Percentiles rank a stretch among this genome's conserved stretches.
phyloP scores from a whole-genome alignment of 2,329 filamentous ascomycete species.

The Alternaria sp. region DNA sequence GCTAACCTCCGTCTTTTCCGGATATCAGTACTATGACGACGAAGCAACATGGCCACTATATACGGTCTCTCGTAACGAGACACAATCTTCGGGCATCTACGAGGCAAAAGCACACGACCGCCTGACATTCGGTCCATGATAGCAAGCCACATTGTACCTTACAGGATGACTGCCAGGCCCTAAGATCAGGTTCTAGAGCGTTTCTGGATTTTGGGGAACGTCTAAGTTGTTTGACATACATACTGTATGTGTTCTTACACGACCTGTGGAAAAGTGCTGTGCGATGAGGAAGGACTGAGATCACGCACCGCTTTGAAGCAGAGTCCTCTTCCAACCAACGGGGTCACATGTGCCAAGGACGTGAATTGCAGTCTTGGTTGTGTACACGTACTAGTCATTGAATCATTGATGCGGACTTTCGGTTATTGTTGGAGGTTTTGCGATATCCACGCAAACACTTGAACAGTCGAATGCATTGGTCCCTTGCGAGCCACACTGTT shows the following conservation, averaged over 20 bases:
- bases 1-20: not conserved
- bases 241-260: not conserved
- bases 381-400: not conserved
- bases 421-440: not conserved
- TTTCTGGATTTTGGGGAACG: not conserved
- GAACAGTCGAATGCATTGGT: not conserved
- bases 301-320: not conserved
- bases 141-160: slow-evolving; percentile 2
- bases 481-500: not conserved
- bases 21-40: not conserved
- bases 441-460: not conserved
- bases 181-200: not conserved
- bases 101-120: not conserved
- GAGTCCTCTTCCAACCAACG: not conserved
- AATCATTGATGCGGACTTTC: not conserved
- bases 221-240: not conserved
- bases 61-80: not conserved
- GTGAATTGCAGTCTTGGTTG: not conserved
- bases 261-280: not conserved
- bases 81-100: not conserved
- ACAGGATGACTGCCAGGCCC: not conserved
- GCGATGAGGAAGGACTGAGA: not conserved
- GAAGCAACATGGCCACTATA: not conserved
- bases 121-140: not conserved
- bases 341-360: not conserved